Conservation (phyloP, 306 rosid genomes). For the Canavalia ensiformis region DNA sequence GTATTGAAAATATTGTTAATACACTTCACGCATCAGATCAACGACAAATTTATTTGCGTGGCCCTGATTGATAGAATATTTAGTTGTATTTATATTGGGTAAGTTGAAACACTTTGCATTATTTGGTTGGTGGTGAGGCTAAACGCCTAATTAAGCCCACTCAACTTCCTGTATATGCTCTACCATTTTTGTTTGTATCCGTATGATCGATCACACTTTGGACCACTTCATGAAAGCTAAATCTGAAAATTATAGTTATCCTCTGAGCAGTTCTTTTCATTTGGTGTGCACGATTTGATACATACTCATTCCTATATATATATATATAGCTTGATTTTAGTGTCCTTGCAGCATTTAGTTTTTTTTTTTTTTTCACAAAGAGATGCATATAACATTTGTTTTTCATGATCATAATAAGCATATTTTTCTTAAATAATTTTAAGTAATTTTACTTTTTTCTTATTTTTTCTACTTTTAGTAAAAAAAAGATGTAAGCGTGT, state of each 20-base stretch:
- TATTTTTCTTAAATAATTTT: no score
- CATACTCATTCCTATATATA: no score
- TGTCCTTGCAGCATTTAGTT: no score
- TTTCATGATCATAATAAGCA: no score
- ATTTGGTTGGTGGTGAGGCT: slow-evolving; percentile 34
- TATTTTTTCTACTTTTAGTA: no score
- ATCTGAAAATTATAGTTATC: slow-evolving; percentile 34
- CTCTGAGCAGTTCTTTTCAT: slow-evolving; percentile 22
- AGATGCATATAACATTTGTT: no score
- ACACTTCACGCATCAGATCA: slow-evolving; percentile 3
- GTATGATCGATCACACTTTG: background rate
- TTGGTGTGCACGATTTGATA: slow-evolving; percentile 3
- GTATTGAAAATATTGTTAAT: background rate
- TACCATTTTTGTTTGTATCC: slow-evolving; percentile 29
- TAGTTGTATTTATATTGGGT: background rate
- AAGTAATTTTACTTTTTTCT: no score
- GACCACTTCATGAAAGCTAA: slow-evolving; percentile 47
- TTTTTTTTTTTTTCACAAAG: no score
- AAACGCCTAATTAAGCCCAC: slow-evolving; percentile 21
- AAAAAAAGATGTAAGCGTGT: no score
- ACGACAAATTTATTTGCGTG: slow-evolving; percentile 23
- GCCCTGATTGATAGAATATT: slow-evolving; percentile 35
- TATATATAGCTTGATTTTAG: no score
- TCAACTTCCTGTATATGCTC: slow-evolving; percentile 1
- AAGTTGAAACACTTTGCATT: slow-evolving; percentile 30